phyloP scores from a whole-genome alignment of 2,329 filamentous ascomycete genomes.

The Cytospora paraplurivora region DNA sequence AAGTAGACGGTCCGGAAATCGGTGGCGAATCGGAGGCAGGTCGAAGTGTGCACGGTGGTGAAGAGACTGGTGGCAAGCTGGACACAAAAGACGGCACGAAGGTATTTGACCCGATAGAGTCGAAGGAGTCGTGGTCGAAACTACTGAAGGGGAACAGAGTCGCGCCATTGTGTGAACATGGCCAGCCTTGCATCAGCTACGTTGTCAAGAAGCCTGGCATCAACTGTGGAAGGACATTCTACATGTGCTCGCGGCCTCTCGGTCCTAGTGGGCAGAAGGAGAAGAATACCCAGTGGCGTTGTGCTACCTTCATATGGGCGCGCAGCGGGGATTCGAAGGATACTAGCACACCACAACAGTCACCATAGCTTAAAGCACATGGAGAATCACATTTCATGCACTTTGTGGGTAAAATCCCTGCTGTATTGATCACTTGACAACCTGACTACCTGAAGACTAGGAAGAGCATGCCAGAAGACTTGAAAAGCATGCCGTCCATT shows the following conservation, averaged over 20 bases:
- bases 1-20: neutral
- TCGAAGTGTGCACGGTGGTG: neutral
- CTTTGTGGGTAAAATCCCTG: neutral
- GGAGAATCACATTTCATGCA: conserved; percentile 9
- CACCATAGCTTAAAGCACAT: conserved; percentile 11
- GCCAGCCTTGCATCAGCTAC: conserved; percentile 81
- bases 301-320: conserved; percentile 75
- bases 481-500: neutral
- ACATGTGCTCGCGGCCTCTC: conserved; percentile 69
- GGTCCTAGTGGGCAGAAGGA: conserved; percentile 86
- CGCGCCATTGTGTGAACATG: conserved; percentile 81
- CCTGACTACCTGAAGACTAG: conserved; percentile 2
- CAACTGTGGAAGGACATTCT: conserved; percentile 72
- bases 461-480: neutral
- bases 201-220: conserved; percentile 86
- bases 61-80: neutral
- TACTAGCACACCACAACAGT: neutral
- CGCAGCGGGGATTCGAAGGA: conserved; percentile 25
- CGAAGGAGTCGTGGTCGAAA: conserved; percentile 83
- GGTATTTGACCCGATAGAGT: conserved; percentile 68
- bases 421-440: conserved; percentile 1
- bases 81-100: conserved; percentile 37
- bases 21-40: neutral
- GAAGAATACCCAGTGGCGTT: conserved; percentile 82
- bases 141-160: conserved; percentile 71